These are phyloP conservation scores for Cyathus striatus DNA, from an alignment of 768 basidiomycete genomes.

Conservation along the genomic window DNA sequence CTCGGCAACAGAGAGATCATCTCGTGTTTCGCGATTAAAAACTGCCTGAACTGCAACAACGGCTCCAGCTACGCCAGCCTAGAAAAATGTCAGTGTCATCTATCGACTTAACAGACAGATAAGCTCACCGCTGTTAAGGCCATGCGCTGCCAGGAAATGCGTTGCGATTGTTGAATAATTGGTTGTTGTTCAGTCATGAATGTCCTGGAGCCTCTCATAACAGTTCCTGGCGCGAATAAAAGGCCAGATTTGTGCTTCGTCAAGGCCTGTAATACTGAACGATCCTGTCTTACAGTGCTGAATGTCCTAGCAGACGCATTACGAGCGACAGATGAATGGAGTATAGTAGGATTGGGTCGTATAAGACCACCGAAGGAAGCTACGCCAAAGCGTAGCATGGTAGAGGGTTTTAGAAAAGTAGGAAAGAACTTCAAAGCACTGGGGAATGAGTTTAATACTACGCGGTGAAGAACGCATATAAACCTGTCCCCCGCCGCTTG, in stretches of 20 bases:
- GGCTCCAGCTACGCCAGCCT: constrained; percentile 73
- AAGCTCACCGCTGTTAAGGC: constrained; percentile 22
- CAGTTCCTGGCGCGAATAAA: constrained; percentile 12
- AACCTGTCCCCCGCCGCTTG: too few species aligned
- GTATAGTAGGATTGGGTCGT: background rate
- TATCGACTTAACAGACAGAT: too few species aligned
- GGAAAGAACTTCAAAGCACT: background rate
- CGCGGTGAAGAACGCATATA: too few species aligned
- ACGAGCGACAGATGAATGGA: background rate
- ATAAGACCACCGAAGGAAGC: background rate
- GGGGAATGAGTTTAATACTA: too few species aligned
- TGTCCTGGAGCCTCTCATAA: constrained; percentile 32
- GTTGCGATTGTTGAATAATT: constrained; percentile 22
- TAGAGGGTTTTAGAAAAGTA: background rate
- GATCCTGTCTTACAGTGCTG: constrained; percentile 24
- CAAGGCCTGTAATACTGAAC: constrained; percentile 16
- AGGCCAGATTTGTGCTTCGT: constrained; percentile 17
- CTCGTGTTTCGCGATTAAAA: constrained; percentile 78
- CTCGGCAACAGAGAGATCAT: constrained; percentile 56
- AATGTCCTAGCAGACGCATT: constrained; percentile 7
- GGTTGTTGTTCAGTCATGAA: constrained; percentile 39
- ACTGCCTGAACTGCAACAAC: constrained; percentile 58
- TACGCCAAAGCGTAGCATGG: constrained; percentile 1
- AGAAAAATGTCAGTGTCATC: constrained; percentile 19
- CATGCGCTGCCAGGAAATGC: constrained; percentile 27